Evolutionary conservation across 1,139 yeast species (phyloP).

Genomic region (Geotrichum europaeum): DNA sequence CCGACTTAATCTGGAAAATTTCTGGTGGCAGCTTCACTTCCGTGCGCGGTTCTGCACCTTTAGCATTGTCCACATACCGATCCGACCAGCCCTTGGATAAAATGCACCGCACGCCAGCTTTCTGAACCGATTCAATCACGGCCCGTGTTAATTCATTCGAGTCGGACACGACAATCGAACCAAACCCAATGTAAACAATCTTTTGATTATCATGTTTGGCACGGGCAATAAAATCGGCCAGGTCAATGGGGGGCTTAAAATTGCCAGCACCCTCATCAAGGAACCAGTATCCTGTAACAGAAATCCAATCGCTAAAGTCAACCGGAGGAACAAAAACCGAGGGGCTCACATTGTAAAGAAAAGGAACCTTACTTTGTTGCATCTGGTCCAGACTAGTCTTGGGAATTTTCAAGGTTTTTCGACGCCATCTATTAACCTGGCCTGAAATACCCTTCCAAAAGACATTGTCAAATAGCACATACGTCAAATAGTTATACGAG

Average conservation of each 20-base stretch:
- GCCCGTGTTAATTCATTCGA: constrained; percentile 74
- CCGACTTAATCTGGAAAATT: constrained; percentile 60
- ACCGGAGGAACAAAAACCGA: constrained; percentile 85
- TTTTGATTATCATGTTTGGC: constrained; percentile 61
- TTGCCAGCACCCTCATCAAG: constrained; percentile 57
- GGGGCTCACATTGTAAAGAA: constrained; percentile 83
- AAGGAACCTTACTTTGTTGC: constrained; percentile 79
- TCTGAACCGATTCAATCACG: constrained; percentile 67
- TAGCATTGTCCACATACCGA: constrained; percentile 39
- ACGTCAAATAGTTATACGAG: constrained; percentile 84
- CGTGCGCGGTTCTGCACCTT: constrained; percentile 35
- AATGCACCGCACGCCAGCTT: constrained; percentile 78
- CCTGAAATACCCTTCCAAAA: constrained; percentile 93
- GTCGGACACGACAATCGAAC: constrained; percentile 85
- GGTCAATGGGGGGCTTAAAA: constrained; percentile 58
- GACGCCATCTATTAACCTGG: constrained; percentile 86
- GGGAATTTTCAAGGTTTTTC: constrained; percentile 53
- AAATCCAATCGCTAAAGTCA: constrained; percentile 91
- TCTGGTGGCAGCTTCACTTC: constrained; percentile 63
- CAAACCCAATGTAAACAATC: constrained; percentile 88
- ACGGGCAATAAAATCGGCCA: constrained; percentile 53
- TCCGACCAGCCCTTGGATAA: constrained; percentile 96
- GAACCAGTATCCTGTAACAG: constrained; percentile 95
- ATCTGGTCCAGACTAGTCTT: constrained; percentile 64
- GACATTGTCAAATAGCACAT: constrained; percentile 84